Percentiles rank a stretch among this genome's conserved stretches.
Evolutionary conservation across 495 filamentous ascomycete genomes (phyloP).

Genomic region (Penicillium silybi): DNA sequence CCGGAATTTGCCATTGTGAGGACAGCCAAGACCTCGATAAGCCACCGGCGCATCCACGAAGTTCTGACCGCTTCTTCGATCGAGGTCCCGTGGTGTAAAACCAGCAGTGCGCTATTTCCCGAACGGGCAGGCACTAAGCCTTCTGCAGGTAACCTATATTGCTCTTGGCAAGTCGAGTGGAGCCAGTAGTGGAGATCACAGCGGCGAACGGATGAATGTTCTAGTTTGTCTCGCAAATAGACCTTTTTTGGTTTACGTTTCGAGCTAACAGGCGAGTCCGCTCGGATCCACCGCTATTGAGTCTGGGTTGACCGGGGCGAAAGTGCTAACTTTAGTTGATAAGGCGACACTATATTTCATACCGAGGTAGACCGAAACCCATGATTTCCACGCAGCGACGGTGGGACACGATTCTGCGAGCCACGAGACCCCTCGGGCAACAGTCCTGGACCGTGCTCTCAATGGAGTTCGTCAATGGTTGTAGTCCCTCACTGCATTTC

Average conservation of each 20-base stretch:
- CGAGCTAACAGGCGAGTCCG: neutral
- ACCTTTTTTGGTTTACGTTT: constrained; percentile 8
- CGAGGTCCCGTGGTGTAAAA: constrained; percentile 1
- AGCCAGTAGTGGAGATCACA: constrained; percentile 4
- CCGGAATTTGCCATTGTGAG: constrained; percentile 2
- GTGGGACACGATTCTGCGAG: neutral
- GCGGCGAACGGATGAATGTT: constrained; percentile 11
- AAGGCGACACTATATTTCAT: neutral
- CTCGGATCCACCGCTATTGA: neutral
- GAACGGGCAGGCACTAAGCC: constrained; percentile 12
- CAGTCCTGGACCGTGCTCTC: constrained; percentile 1
- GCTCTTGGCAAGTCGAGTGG: constrained; percentile 10
- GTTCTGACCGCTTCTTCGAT: constrained; percentile 17
- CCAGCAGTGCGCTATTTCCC: constrained; percentile 8
- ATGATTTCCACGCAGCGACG: neutral
- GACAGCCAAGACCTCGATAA: neutral
- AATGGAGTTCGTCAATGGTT: neutral
- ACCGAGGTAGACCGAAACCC: neutral
- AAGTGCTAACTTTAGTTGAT: neutral
- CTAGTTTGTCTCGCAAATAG: constrained; percentile 5
- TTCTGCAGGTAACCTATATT: constrained; percentile 6
- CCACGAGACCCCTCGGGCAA: neutral
- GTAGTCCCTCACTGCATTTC: neutral
- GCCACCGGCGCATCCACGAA: neutral
- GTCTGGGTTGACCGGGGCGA: neutral